Conservation (phyloP, 495 filamentous ascomycete genomes). For the Friedmanniomyces endolithicus region DNA sequence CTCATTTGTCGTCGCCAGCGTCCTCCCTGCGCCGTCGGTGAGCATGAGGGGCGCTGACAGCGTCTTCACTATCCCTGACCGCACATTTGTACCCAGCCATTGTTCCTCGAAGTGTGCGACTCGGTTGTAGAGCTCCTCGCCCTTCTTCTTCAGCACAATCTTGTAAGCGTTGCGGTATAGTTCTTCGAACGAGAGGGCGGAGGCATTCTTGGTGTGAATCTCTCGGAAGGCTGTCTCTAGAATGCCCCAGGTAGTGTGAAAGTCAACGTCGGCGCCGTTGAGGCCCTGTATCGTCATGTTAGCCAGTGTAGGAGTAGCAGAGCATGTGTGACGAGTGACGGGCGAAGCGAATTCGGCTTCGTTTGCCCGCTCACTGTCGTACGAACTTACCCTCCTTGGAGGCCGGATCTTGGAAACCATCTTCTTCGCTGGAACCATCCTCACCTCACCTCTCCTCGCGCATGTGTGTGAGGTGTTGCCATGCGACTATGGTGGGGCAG, state of each 20-base stretch:
- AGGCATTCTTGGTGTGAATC: constrained; percentile 89
- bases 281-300: constrained; percentile 36
- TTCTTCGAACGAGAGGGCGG: constrained; percentile 81
- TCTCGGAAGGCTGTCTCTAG: constrained; percentile 62
- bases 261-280: constrained; percentile 49
- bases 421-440: no score
- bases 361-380: neutral
- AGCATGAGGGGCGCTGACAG: constrained; percentile 42
- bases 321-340: neutral
- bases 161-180: constrained; percentile 94
- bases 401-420: constrained; percentile 16
- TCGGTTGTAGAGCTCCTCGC: constrained; percentile 65
- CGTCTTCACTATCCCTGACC: constrained; percentile 47
- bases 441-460: no score
- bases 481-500: constrained; percentile 1
- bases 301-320: neutral
- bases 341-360: no score
- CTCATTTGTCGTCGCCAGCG: constrained; percentile 53
- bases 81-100: constrained; percentile 62
- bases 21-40: constrained; percentile 16
- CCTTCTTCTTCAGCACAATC: constrained; percentile 79
- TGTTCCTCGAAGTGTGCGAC: constrained; percentile 68
- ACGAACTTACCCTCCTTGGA: constrained; percentile 16
- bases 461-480: no score
- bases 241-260: constrained; percentile 68